Evolutionary conservation across 2,329 filamentous ascomycete genomes (phyloP).

Genomic region (Aspergillus oerlinghausenensis): DNA sequence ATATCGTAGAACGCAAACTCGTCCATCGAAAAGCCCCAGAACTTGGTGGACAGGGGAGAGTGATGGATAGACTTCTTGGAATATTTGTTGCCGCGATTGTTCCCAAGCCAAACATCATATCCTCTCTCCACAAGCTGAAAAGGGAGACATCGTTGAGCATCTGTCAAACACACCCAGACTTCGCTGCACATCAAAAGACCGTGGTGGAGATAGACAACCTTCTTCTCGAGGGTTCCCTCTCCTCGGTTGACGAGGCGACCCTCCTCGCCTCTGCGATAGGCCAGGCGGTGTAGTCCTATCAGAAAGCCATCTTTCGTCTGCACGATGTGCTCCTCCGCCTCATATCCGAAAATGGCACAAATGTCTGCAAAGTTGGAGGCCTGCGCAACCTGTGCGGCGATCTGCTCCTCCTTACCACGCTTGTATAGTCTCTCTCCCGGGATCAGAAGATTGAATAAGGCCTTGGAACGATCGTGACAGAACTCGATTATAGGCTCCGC

Average conservation of each 20-base stretch:
- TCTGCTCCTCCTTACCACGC: slow-evolving; percentile 62
- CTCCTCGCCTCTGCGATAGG: slow-evolving; percentile 78
- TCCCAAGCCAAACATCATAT: slow-evolving; percentile 96
- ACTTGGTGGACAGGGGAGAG: slow-evolving; percentile 69
- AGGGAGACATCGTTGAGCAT: slow-evolving; percentile 77
- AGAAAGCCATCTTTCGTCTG: slow-evolving; percentile 93
- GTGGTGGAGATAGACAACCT: slow-evolving; percentile 90
- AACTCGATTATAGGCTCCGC: slow-evolving; percentile 75
- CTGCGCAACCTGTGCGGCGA: slow-evolving; percentile 74
- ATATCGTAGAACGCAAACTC: slow-evolving; percentile 98
- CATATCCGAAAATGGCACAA: slow-evolving; percentile 87
- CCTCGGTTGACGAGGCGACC: slow-evolving; percentile 68
- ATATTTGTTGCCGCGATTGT: slow-evolving; percentile 98
- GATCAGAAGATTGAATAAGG: slow-evolving; percentile 73
- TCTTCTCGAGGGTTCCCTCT: slow-evolving; percentile 65
- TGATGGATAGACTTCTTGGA: slow-evolving; percentile 84
- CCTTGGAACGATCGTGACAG: slow-evolving; percentile 76
- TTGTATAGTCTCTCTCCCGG: slow-evolving; percentile 65
- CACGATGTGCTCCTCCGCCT: slow-evolving; percentile 91
- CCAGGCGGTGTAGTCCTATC: slow-evolving; percentile 81
- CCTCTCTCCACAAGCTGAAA: slow-evolving; percentile 86
- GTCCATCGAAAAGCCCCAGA: slow-evolving; percentile 99
- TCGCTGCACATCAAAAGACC: slow-evolving; percentile 98
- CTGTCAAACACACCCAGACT: slow-evolving; percentile 92
- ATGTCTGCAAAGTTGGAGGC: slow-evolving; percentile 90